These are phyloP conservation scores for Fragosphaeria purpurea DNA, from an alignment of 2,329 filamentous ascomycete genomes.

Conservation along the genomic window DNA sequence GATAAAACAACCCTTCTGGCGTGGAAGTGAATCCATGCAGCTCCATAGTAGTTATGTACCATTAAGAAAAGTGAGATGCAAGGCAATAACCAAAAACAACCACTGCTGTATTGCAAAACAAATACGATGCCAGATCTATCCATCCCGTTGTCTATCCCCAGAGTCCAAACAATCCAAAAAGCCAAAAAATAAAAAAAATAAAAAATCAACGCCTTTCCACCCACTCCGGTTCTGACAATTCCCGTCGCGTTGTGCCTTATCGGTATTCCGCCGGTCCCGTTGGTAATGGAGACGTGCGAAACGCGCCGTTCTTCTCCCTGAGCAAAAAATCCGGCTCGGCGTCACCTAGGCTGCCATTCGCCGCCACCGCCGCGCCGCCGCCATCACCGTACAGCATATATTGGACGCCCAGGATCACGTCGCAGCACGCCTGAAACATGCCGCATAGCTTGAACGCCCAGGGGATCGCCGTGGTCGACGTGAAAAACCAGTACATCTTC, in stretches of 20 bases:
- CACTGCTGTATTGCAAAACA: too few relatives aligned
- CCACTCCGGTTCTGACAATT: too few relatives aligned
- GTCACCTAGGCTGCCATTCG: background rate
- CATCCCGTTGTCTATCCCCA: too few relatives aligned
- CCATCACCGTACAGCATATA: conserved; percentile 60
- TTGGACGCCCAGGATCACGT: conserved; percentile 63
- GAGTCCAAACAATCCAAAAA: too few relatives aligned
- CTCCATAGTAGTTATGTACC: too few relatives aligned
- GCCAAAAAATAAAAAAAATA: too few relatives aligned
- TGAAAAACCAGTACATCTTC: conserved; percentile 85
- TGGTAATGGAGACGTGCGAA: conserved; percentile 5
- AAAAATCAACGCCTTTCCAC: too few relatives aligned
- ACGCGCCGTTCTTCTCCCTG: conserved; percentile 1
- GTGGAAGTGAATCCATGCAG: too few relatives aligned
- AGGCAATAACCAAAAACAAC: too few relatives aligned
- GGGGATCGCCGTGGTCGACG: conserved; percentile 58
- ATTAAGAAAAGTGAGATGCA: too few relatives aligned
- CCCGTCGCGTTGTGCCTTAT: background rate
- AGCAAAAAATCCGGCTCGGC: background rate
- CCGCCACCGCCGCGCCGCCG: conserved; percentile 21
- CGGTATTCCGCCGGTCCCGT: background rate
- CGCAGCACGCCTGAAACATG: conserved; percentile 69
- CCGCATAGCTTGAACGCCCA: conserved; percentile 75
- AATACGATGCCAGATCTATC: too few relatives aligned
- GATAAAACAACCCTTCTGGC: too few relatives aligned